Evolutionary conservation across 2,329 filamentous ascomycete species (phyloP), one percentile per base, ranked within the genome.

Genomic region (Teratosphaeria zuluensis): DNA sequence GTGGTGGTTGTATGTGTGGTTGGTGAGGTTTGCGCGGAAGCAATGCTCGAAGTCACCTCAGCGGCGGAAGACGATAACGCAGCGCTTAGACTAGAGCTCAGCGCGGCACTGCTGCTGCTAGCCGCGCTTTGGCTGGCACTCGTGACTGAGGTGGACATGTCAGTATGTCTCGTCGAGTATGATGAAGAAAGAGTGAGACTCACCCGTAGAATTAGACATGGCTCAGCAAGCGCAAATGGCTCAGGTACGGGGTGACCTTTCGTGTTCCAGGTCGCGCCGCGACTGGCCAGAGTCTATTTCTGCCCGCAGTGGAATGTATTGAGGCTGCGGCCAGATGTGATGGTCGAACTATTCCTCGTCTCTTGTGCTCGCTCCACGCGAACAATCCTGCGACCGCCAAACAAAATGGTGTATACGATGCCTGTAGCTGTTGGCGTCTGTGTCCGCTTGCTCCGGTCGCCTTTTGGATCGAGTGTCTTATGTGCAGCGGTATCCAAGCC

Each of bases 121-220:
- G 35, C 52, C 30, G 52, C 32, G 21, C 38, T 35, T 19, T 16
- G 24, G 19, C 33, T 48, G 53, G 24, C 7, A 54, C 57, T 59
- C n/a, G 57, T 28, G 24, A 52, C 57, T 55, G 57, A 19, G 16
- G 53, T 19, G 19, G 33, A 19, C 24, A 28, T 48, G 38, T 59
- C 54, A 56, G 57, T 56, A 31, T 28, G 35, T 12, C 35, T 16
- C 12, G 9, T 42, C 35, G 35, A 14, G n/a, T 42, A 42, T 42
- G 35, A 42, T 42, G 4, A 24, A 19, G 46, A 35, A 33, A n/a
- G 48, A 53, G 33, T 48, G 21, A 11, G 16, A 59, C 57, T 19
- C 31, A 59, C 57, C 16, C 21, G 57, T 59, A 30, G 54, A 56
- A 30, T 59, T 59, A 9, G 57, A 59, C 56, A 58, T 58, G 55